phyloP scores from a whole-genome alignment of 2,329 filamentous ascomycete species.

The Rhynchosporium graminicola region DNA sequence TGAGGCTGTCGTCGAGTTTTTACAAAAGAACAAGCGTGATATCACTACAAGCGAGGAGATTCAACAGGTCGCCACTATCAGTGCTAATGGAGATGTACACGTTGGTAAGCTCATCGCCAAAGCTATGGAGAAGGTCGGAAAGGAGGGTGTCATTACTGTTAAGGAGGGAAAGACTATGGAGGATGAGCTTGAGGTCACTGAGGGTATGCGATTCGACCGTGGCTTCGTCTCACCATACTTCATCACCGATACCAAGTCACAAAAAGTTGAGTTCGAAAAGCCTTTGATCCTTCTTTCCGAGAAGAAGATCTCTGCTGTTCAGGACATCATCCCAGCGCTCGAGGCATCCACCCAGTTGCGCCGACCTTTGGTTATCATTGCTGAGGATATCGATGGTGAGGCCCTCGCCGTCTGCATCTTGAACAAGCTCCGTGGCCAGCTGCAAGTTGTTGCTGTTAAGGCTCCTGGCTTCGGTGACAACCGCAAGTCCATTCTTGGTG shows the following conservation, averaged over 20 bases:
- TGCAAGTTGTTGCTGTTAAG: constrained; percentile 98
- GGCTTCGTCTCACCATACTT: constrained; percentile 99
- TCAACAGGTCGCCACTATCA: constrained; percentile 97
- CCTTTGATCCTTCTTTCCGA: constrained; percentile 96
- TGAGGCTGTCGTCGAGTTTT: constrained; percentile 88
- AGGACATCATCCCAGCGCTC: constrained; percentile 97
- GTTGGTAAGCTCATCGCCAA: constrained; percentile 95
- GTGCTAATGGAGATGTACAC: constrained; percentile 93
- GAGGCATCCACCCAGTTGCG: constrained; percentile 95
- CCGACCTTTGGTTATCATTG: constrained; percentile 95
- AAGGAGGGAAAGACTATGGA: constrained; percentile 99
- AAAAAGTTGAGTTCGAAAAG: constrained; percentile 99
- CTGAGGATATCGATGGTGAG: constrained; percentile 98
- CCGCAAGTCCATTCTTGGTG: constrained; percentile 98
- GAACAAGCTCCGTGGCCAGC: constrained; percentile 99
- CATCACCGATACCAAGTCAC: constrained; percentile 97
- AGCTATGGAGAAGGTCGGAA: constrained; percentile 99
- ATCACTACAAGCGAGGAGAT: constrained; percentile 98
- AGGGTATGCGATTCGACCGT: constrained; percentile 99
- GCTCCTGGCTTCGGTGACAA: constrained; percentile 99
- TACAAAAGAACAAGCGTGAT: constrained; percentile 94
- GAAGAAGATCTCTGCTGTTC: constrained; percentile 99
- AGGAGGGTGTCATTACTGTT: constrained; percentile 99
- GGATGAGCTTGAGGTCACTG: constrained; percentile 97
- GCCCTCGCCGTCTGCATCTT: constrained; percentile 98